Conservation (phyloP, 2,329 filamentous ascomycete species). For the Hymenoscyphus infarciens region DNA sequence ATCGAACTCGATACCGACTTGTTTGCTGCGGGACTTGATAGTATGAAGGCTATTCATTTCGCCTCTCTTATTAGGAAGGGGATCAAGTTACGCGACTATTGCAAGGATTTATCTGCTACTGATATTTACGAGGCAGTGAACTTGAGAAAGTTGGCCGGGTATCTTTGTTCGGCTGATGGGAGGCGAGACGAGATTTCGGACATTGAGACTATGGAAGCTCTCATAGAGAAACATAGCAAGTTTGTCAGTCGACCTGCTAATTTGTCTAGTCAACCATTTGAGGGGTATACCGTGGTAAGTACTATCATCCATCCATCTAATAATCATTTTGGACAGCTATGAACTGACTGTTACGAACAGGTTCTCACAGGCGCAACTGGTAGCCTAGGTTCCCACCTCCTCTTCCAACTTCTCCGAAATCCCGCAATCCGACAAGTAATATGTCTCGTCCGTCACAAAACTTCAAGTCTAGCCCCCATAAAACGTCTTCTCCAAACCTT, state of each 20-base stretch:
- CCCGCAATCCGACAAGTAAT: conserved; percentile 48
- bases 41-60: conserved; percentile 54
- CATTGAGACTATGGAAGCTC: conserved; percentile 22
- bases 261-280: too few species aligned
- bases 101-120: conserved; percentile 47
- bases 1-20: conserved; percentile 48
- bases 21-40: conserved; percentile 56
- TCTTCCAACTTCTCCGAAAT: conserved; percentile 55
- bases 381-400: conserved; percentile 58
- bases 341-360: conserved; percentile 16
- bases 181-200: conserved; percentile 36
- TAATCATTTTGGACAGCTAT: too few species aligned
- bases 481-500: conserved; percentile 36
- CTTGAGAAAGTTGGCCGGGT: conserved; percentile 42
- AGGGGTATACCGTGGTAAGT: conserved; percentile 37
- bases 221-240: too few species aligned
- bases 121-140: conserved; percentile 57
- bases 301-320: conserved; percentile 37
- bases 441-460: too few species aligned
- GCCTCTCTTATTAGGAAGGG: conserved; percentile 49
- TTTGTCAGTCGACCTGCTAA: too few species aligned
- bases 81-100: conserved; percentile 43
- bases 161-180: conserved; percentile 42
- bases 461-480: background rate
- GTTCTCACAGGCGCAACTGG: conserved; percentile 64